Evolutionary conservation across 495 filamentous ascomycete genomes (phyloP).

Genomic region (Emericellopsis terricola): DNA sequence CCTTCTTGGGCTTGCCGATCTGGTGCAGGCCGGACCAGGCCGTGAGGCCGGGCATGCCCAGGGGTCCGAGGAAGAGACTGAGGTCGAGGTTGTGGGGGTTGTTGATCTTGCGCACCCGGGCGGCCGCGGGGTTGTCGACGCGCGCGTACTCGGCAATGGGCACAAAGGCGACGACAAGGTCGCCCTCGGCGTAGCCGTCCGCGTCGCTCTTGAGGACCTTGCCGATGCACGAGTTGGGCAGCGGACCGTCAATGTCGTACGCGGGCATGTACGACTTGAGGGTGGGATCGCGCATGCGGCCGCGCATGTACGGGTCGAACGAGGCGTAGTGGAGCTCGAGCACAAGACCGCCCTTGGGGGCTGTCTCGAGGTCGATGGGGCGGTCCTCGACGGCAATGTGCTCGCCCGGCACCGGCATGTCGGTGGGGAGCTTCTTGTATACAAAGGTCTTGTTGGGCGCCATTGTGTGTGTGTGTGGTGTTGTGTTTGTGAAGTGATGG

Average conservation of each 20-base stretch:
- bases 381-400: constrained; percentile 52
- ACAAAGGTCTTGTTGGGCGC: constrained; percentile 62
- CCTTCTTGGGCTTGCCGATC: constrained; percentile 72
- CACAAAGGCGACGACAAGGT: constrained; percentile 41
- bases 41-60: constrained; percentile 81
- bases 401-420: constrained; percentile 52
- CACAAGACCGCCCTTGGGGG: constrained; percentile 52
- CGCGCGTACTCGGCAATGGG: constrained; percentile 45
- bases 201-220: constrained; percentile 50
- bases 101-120: constrained; percentile 24
- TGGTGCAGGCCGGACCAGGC: constrained; percentile 66
- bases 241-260: constrained; percentile 35
- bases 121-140: constrained; percentile 11
- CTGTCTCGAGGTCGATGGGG: constrained; percentile 36
- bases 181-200: constrained; percentile 42
- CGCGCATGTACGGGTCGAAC: constrained; percentile 80
- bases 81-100: constrained; percentile 48
- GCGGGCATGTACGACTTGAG: constrained; percentile 45
- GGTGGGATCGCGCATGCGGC: constrained; percentile 33
- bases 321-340: constrained; percentile 60
- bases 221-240: constrained; percentile 37
- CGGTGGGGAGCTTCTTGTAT: constrained; percentile 55
- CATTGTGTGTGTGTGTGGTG: constrained; percentile 13
- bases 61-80: constrained; percentile 46
- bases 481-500: not conserved